Evolutionary conservation across 768 basidiomycete genomes (phyloP).

Genomic region (Boletellus sp.): DNA sequence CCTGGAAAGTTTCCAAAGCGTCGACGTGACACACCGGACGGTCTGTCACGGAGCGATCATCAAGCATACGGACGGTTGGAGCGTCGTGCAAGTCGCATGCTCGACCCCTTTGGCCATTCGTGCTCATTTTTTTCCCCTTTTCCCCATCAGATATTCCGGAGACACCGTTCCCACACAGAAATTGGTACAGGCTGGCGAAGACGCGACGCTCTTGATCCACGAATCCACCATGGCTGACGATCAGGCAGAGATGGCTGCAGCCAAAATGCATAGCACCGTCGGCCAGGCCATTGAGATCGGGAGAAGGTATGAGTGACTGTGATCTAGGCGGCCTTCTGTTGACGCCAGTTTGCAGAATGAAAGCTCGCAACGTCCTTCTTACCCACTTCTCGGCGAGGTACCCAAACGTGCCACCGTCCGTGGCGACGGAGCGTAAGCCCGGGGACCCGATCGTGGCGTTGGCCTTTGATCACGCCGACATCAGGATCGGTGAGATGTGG

Average conservation of each 20-base stretch:
- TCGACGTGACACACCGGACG: constrained; percentile 71
- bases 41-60: constrained; percentile 71
- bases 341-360: constrained; percentile 55
- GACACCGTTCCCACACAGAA: constrained; percentile 79
- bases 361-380: constrained; percentile 77
- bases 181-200: constrained; percentile 59
- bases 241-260: constrained; percentile 63
- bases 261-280: constrained; percentile 87
- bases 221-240: constrained; percentile 93
- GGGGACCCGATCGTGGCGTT: constrained; percentile 56
- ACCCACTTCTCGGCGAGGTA: constrained; percentile 96
- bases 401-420: constrained; percentile 70
- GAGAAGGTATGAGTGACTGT: constrained; percentile 45
- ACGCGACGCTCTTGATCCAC: constrained; percentile 83
- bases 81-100: constrained; percentile 34
- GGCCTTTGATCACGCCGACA: constrained; percentile 76
- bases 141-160: constrained; percentile 75
- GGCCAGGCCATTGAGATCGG: constrained; percentile 84
- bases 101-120: not conserved
- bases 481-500: constrained; percentile 80
- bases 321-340: not conserved
- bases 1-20: constrained; percentile 58
- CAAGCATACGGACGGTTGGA: constrained; percentile 56
- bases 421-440: constrained; percentile 16
- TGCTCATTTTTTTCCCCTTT: constrained; percentile 4